Conservation (phyloP, 2,329 filamentous ascomycete genomes). For the Albophoma yamanashiensis region DNA sequence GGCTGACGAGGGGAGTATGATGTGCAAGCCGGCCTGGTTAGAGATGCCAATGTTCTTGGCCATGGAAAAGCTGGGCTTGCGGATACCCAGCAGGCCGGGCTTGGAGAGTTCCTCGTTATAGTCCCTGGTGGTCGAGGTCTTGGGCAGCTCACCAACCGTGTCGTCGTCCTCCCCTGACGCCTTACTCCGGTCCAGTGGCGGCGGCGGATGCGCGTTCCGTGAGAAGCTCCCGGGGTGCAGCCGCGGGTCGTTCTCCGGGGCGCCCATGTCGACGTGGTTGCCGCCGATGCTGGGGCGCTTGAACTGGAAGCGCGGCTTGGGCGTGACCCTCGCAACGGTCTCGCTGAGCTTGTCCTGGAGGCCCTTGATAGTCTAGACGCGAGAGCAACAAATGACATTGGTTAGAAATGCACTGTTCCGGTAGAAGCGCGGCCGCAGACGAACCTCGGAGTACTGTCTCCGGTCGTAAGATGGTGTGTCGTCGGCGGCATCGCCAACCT, state of each 20-base stretch:
- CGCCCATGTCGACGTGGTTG: slow-evolving; percentile 30
- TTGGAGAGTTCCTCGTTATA: slow-evolving; percentile 47
- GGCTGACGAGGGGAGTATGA: slow-evolving; percentile 64
- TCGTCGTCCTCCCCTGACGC: slow-evolving; percentile 17
- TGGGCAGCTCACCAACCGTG: slow-evolving; percentile 25
- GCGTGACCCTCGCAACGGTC: slow-evolving; percentile 55
- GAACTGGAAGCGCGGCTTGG: slow-evolving; percentile 77
- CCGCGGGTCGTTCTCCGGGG: slow-evolving; percentile 31
- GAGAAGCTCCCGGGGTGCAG: slow-evolving; percentile 24
- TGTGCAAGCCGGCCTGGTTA: slow-evolving; percentile 57
- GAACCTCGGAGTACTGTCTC: slow-evolving; percentile 70
- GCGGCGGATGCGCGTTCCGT: slow-evolving; percentile 13
- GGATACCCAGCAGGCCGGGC: slow-evolving; percentile 27
- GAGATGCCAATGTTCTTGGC: slow-evolving; percentile 53
- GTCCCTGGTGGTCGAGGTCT: slow-evolving; percentile 26
- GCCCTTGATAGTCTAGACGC: slow-evolving; percentile 59
- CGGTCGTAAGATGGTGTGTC: slow-evolving; percentile 86
- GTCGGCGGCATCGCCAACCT: slow-evolving; percentile 73
- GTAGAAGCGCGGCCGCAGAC: slow-evolving; percentile 1
- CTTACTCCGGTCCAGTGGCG: slow-evolving; percentile 5
- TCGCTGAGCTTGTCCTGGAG: slow-evolving; percentile 70
- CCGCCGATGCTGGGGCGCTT: slow-evolving; percentile 27
- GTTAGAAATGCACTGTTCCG: not conserved
- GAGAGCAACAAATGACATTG: not conserved
- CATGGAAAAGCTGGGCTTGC: slow-evolving; percentile 54